Conservation (phyloP, 225 moss, liverwort and hornwort genomes). For the Neckera pumila region DNA sequence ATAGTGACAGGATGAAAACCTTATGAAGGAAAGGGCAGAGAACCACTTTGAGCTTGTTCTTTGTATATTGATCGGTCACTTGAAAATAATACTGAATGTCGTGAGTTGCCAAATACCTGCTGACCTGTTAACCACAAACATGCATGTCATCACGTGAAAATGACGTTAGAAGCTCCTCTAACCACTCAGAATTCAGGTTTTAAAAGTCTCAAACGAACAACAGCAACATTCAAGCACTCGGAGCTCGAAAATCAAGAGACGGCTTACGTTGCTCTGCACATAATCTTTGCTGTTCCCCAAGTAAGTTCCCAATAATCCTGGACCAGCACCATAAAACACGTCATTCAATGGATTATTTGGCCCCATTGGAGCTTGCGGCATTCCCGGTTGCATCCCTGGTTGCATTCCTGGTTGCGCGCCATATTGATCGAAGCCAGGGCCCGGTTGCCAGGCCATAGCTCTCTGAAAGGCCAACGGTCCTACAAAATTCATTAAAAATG, state of each 20-base stretch:
- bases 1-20: slow-evolving; percentile 13
- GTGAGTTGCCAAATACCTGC: slow-evolving; percentile 89
- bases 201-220: neutral
- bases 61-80: slow-evolving; percentile 82
- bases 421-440: slow-evolving; percentile 31
- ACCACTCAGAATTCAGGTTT: neutral
- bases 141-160: neutral
- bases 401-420: slow-evolving; percentile 16
- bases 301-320: slow-evolving; percentile 63
- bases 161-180: neutral
- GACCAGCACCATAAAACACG: slow-evolving; percentile 67
- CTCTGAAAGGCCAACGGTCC: neutral
- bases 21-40: slow-evolving; percentile 88
- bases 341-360: slow-evolving; percentile 60
- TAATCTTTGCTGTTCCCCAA: slow-evolving; percentile 86
- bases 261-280: slow-evolving; percentile 92
- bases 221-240: neutral
- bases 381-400: slow-evolving; percentile 18
- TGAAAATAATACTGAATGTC: slow-evolving; percentile 95
- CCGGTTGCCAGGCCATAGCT: slow-evolving; percentile 35
- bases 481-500: neutral
- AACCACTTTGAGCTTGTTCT: slow-evolving; percentile 92
- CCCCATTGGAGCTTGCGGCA: slow-evolving; percentile 41
- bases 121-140: slow-evolving; percentile 48
- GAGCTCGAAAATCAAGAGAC: neutral